A percentile compares a stretch with the other conserved stretches of the same genome.
Conservation (phyloP, 352 stramenopile species). For the Phytopythium kandeliae region DNA sequence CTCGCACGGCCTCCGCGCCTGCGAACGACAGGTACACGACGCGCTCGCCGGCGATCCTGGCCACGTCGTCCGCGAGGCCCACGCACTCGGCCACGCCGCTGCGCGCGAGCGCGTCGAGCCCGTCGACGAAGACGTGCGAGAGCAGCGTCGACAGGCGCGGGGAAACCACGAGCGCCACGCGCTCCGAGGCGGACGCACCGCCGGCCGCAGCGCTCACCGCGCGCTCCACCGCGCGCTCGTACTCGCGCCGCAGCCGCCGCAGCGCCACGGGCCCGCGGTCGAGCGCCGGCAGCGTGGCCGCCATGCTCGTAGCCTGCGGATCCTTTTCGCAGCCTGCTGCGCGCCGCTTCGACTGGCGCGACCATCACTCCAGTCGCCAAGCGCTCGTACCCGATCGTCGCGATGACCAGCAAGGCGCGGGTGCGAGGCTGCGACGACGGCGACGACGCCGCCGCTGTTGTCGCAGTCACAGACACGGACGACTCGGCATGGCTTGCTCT, state of each 20-base stretch:
- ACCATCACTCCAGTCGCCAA: neutral
- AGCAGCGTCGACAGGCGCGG: slow-evolving; percentile 50
- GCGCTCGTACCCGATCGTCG: neutral
- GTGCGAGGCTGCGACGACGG: no score
- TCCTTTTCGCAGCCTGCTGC: no score
- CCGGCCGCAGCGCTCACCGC: slow-evolving; percentile 19
- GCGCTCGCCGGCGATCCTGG: slow-evolving; percentile 18
- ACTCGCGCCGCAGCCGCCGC: slow-evolving; percentile 37
- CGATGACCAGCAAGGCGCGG: no score
- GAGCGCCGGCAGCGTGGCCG: slow-evolving; percentile 14
- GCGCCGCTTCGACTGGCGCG: neutral
- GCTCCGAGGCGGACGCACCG: neutral
- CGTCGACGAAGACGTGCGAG: slow-evolving; percentile 52
- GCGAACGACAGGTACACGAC: slow-evolving; percentile 49
- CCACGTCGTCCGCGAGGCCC: slow-evolving; percentile 44
- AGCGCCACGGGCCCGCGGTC: slow-evolving; percentile 21
- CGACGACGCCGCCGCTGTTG: no score
- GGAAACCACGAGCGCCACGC: slow-evolving; percentile 48
- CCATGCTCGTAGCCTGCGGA: no score
- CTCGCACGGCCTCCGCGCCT: slow-evolving; percentile 34
- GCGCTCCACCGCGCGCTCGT: slow-evolving; percentile 31
- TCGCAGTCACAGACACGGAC: no score
- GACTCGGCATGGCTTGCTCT: no score
- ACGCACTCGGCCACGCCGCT: slow-evolving; percentile 42
- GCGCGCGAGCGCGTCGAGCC: slow-evolving; percentile 27